Percentiles rank a stretch among this genome's conserved stretches.
phyloP scores from a whole-genome alignment of 1,284 basidiomycete species.

The Crocinoboletus sp. region DNA sequence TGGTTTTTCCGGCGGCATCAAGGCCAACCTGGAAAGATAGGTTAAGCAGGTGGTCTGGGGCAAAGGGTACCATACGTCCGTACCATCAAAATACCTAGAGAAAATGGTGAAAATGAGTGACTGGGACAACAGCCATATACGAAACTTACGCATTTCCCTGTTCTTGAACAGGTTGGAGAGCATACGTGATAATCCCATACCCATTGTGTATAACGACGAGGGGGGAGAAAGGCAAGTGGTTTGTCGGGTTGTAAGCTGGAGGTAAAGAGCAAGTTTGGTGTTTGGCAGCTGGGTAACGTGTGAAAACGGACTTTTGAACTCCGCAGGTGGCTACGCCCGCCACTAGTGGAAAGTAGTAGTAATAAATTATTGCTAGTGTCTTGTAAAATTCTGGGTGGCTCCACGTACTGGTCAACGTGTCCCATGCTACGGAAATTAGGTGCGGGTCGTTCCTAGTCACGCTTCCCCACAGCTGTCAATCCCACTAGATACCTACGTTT shows the following conservation, averaged over 20 bases:
- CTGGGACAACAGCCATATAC: slow-evolving; percentile 24
- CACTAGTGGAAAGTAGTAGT: too few species aligned
- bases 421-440: slow-evolving; percentile 4
- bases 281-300: slow-evolving; percentile 31
- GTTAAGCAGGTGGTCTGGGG: slow-evolving; percentile 6
- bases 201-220: slow-evolving; percentile 55
- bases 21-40: slow-evolving; percentile 72
- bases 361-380: too few species aligned
- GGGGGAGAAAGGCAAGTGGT: slow-evolving; percentile 32
- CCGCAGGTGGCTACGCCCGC: slow-evolving; percentile 28
- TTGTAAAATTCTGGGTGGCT: too few species aligned
- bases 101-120: slow-evolving; percentile 35
- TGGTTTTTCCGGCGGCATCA: slow-evolving; percentile 97
- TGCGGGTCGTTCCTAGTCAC: not conserved
- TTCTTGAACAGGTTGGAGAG: slow-evolving; percentile 93
- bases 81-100: slow-evolving; percentile 73
- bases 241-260: slow-evolving; percentile 34
- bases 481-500: not conserved
- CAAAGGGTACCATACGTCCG: slow-evolving; percentile 8
- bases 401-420: slow-evolving; percentile 21
- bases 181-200: slow-evolving; percentile 80
- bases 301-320: slow-evolving; percentile 34
- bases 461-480: not conserved
- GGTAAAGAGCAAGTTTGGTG: slow-evolving; percentile 35
- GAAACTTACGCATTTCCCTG: slow-evolving; percentile 95